A percentile compares a stretch with the other conserved stretches of the same genome.
These are phyloP conservation scores for Gleditsia sinensis DNA, from an alignment of 306 rosid species.

Conservation along the genomic window DNA sequence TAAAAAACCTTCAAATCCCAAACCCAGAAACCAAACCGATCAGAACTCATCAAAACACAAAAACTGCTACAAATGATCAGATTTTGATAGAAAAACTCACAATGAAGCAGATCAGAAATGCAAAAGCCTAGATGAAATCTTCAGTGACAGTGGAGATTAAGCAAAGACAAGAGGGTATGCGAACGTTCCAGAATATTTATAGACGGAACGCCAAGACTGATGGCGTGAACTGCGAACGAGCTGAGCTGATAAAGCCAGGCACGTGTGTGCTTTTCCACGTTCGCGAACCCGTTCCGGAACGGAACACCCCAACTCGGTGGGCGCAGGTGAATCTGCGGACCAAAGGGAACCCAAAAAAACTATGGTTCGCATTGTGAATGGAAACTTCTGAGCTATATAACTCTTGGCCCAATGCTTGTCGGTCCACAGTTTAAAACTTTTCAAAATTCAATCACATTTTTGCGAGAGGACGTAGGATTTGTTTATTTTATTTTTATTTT, in stretches of 20 bases:
- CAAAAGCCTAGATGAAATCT: no score
- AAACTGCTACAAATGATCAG: background rate
- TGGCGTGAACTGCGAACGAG: conserved; percentile 11
- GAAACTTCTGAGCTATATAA: background rate
- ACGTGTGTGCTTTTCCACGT: conserved; percentile 1
- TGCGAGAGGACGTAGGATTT: no score
- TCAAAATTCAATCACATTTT: no score
- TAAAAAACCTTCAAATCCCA: conserved; percentile 14
- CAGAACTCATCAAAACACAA: background rate
- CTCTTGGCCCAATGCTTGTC: background rate
- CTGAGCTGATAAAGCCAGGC: background rate
- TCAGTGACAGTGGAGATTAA: background rate
- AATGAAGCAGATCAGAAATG: background rate
- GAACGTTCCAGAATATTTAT: background rate
- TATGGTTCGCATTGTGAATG: background rate
- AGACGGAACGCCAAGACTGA: background rate
- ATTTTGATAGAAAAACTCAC: background rate
- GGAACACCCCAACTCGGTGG: background rate
- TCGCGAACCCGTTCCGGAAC: background rate
- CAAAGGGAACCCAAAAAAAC: background rate
- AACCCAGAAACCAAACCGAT: conserved; percentile 9
- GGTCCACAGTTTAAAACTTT: background rate
- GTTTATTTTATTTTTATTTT: no score
- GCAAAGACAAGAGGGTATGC: background rate
- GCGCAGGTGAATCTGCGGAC: background rate